phyloP scores from a whole-genome alignment of 441 rosid species.

The Rhodomyrtus psidioides region DNA sequence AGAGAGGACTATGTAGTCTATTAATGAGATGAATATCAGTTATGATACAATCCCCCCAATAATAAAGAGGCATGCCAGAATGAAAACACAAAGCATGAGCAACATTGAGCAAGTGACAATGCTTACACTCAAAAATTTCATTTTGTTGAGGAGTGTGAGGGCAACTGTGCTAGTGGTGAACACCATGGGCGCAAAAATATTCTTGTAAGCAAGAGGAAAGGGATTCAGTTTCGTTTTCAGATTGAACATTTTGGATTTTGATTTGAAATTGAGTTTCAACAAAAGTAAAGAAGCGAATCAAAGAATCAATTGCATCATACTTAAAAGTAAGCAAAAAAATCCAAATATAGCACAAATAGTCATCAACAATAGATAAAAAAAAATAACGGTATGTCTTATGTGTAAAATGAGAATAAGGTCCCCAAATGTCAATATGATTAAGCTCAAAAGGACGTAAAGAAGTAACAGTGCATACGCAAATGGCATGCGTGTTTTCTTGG shows the following conservation, averaged over 20 bases:
- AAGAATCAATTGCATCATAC: too few relatives aligned
- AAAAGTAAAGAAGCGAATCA: too few relatives aligned
- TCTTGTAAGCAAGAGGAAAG: background rate
- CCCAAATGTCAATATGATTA: too few relatives aligned
- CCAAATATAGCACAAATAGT: too few relatives aligned
- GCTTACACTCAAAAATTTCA: background rate
- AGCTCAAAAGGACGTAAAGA: too few relatives aligned
- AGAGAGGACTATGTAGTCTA: background rate
- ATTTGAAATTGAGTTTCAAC: background rate
- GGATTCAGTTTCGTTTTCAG: rapidly evolving
- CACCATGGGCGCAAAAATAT: background rate
- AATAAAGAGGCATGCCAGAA: background rate
- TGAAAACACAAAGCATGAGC: background rate
- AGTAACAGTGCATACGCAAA: too few relatives aligned
- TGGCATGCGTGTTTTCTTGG: too few relatives aligned
- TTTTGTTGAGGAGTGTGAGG: background rate
- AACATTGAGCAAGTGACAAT: background rate
- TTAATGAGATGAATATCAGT: background rate
- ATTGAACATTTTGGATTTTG: background rate
- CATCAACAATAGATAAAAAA: too few relatives aligned
- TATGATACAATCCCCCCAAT: background rate
- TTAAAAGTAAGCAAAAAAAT: too few relatives aligned
- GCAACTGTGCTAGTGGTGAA: background rate
- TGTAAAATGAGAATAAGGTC: too few relatives aligned
- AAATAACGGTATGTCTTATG: too few relatives aligned